These are phyloP conservation scores for Pogostemon cablin DNA, from an alignment of 257 asterid genomes.

Conservation along the genomic window DNA sequence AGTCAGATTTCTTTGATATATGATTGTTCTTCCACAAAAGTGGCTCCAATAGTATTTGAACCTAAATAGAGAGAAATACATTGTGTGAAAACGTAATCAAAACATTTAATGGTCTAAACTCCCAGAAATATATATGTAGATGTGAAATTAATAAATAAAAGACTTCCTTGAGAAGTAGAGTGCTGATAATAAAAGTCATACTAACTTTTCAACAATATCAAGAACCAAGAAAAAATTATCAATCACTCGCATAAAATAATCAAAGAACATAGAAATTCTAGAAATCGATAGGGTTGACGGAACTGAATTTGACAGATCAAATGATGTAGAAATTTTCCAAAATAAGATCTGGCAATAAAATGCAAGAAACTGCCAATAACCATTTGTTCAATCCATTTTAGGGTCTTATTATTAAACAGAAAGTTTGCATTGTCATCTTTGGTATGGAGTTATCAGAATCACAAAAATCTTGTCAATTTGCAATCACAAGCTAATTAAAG, in stretches of 20 bases:
- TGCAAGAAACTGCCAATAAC: slow-evolving; percentile 5
- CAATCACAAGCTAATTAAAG: slow-evolving; percentile 2
- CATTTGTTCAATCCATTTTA: background rate
- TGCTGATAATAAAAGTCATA: slow-evolving; percentile 12
- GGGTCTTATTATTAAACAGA: background rate
- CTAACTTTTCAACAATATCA: background rate
- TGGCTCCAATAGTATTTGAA: slow-evolving; percentile 82
- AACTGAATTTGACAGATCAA: background rate
- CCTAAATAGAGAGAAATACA: slow-evolving; percentile 49
- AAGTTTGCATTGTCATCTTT: background rate
- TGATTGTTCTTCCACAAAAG: slow-evolving; percentile 71
- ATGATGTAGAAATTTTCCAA: background rate
- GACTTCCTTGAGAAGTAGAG: slow-evolving; percentile 13
- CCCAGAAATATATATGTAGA: slow-evolving; percentile 15
- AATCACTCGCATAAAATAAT: slow-evolving; percentile 14
- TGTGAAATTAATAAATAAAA: background rate
- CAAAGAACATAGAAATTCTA: background rate
- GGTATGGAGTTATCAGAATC: background rate
- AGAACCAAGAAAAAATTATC: background rate
- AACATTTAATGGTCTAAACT: slow-evolving; percentile 18
- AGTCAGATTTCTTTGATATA: slow-evolving; percentile 39
- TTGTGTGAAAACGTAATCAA: slow-evolving; percentile 11
- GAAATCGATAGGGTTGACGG: background rate
- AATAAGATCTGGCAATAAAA: slow-evolving; percentile 4
- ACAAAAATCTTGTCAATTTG: background rate